Percentiles rank a stretch among this genome's conserved stretches.
Conservation (phyloP, 1,284 basidiomycete species). For the Irpex sp. region DNA sequence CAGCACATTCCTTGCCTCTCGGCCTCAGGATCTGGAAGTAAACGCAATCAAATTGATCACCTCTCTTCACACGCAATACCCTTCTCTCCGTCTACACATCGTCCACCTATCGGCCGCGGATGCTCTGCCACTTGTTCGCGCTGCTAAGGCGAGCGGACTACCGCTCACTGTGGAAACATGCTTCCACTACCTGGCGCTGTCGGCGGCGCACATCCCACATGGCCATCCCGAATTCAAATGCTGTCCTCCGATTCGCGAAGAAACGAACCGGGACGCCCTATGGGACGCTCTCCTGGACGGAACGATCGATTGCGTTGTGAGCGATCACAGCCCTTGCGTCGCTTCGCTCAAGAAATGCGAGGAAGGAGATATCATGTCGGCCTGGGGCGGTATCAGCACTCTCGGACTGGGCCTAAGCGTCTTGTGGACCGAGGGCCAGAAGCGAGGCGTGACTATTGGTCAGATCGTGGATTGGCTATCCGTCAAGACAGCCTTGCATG, state of each 20-base stretch:
- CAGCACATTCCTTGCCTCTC: slow-evolving; percentile 78
- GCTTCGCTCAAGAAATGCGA: slow-evolving; percentile 79
- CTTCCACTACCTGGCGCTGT: slow-evolving; percentile 87
- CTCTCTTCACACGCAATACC: slow-evolving; percentile 56
- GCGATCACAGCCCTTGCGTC: slow-evolving; percentile 91
- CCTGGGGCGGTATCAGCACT: slow-evolving; percentile 92
- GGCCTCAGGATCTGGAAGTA: slow-evolving; percentile 75
- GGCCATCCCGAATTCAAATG: slow-evolving; percentile 87
- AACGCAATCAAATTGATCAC: slow-evolving; percentile 78
- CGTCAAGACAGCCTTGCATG: slow-evolving; percentile 71
- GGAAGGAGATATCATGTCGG: slow-evolving; percentile 76
- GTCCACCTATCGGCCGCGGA: slow-evolving; percentile 87
- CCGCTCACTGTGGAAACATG: slow-evolving; percentile 90
- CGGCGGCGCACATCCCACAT: slow-evolving; percentile 60
- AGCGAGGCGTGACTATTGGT: slow-evolving; percentile 54
- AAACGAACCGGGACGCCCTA: slow-evolving; percentile 65
- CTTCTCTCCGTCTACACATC: slow-evolving; percentile 81
- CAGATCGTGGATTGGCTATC: slow-evolving; percentile 76
- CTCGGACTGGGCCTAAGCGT: slow-evolving; percentile 85
- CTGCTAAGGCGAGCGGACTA: slow-evolving; percentile 59
- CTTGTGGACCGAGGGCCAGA: slow-evolving; percentile 77
- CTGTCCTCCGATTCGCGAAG: slow-evolving; percentile 87
- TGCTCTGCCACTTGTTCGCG: slow-evolving; percentile 73
- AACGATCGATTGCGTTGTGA: slow-evolving; percentile 86
- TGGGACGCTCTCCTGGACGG: slow-evolving; percentile 82